Conservation (phyloP, 75 land plant species). For the Sequoia sempervirens region DNA sequence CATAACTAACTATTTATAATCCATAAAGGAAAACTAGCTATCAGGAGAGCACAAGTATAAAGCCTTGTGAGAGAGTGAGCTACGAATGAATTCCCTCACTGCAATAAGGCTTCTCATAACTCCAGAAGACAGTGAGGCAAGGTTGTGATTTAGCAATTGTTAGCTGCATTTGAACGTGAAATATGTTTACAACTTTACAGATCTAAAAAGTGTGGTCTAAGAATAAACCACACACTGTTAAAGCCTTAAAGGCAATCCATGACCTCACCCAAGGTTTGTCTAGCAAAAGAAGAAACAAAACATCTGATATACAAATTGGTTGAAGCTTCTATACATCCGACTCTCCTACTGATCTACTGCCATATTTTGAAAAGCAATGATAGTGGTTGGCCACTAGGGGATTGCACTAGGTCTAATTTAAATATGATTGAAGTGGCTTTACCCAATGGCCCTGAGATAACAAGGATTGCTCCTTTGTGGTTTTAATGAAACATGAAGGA, state of each 20-base stretch:
- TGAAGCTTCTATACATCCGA: not conserved
- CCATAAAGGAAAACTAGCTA: not conserved
- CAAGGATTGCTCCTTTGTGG: not conserved
- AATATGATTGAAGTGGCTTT: not conserved
- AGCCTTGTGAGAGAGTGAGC: not conserved
- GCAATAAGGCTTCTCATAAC: not conserved
- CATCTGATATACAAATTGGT: not conserved
- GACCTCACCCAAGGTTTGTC: not conserved
- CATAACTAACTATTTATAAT: not conserved
- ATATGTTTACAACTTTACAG: too few species aligned
- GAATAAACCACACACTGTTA: not conserved
- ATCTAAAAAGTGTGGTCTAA: too few species aligned
- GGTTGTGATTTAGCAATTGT: not conserved
- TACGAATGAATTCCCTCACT: too few species aligned
- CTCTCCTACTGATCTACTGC: not conserved
- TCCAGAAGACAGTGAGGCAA: not conserved
- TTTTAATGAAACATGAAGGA: not conserved
- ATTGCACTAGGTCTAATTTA: not conserved
- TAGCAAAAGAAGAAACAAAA: not conserved
- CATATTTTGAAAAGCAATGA: not conserved
- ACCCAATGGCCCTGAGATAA: not conserved
- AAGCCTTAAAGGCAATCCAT: not conserved
- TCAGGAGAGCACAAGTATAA: not conserved
- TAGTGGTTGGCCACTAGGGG: not conserved
- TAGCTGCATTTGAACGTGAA: too few species aligned